phyloP scores from a whole-genome alignment of 2,329 filamentous ascomycete genomes.

The Chrysoporthe deuterocubensis region DNA sequence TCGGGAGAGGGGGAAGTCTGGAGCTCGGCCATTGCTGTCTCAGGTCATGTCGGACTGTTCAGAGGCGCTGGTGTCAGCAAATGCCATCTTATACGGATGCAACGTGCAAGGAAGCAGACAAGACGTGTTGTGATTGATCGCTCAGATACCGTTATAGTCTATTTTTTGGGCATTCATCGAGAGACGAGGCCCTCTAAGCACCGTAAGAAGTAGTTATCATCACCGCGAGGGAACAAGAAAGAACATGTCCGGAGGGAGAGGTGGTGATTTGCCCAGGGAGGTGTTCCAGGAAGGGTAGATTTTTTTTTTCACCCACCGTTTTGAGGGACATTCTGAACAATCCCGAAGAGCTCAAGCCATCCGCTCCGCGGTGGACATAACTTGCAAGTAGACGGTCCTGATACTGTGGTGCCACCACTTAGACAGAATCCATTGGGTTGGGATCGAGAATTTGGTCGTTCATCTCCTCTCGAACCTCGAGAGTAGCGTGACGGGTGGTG shows the following conservation, averaged over 20 bases:
- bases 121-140: conserved; percentile 39
- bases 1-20: conserved; percentile 27
- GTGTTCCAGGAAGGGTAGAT: neutral
- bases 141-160: conserved; percentile 99
- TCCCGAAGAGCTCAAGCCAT: conserved; percentile 25
- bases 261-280: neutral
- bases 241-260: neutral
- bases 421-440: neutral
- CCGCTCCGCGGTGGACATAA: conserved; percentile 6
- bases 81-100: conserved; percentile 21
- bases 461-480: neutral
- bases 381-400: too few relatives aligned
- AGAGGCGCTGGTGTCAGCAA: conserved; percentile 17
- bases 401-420: neutral
- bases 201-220: conserved; percentile 61
- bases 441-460: neutral
- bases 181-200: conserved; percentile 64
- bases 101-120: conserved; percentile 12
- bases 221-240: conserved; percentile 48
- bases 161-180: conserved; percentile 66
- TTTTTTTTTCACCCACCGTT: conserved; percentile 32
- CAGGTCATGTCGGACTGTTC: conserved; percentile 52
- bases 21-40: conserved; percentile 48
- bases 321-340: conserved; percentile 33
- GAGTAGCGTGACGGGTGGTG: neutral